Percentiles rank a stretch among this genome's conserved stretches.
Conservation (phyloP, 768 basidiomycete genomes). For the Pleurotus platypus region DNA sequence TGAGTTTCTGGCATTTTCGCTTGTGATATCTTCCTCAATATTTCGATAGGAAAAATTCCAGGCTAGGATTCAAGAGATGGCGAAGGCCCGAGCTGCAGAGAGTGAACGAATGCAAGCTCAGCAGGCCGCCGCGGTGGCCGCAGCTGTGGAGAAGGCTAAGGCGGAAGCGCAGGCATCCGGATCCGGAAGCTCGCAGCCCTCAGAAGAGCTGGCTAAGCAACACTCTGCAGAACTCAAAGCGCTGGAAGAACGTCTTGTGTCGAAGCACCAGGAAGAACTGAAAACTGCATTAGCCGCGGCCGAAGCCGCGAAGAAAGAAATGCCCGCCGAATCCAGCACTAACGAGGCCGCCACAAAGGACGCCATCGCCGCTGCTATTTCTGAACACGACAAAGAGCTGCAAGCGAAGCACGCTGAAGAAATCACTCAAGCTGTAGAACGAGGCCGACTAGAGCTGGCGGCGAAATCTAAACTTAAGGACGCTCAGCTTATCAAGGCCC, state of each 20-base stretch:
- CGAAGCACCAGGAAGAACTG: constrained; percentile 52
- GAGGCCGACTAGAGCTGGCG: constrained; percentile 60
- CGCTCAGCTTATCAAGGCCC: constrained; percentile 56
- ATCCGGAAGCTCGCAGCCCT: constrained; percentile 16
- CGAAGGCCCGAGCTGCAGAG: constrained; percentile 47
- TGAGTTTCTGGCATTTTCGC: constrained; percentile 14
- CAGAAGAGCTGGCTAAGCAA: constrained; percentile 43
- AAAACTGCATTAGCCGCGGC: constrained; percentile 48
- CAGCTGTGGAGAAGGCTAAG: constrained; percentile 55
- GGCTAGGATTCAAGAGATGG: constrained; percentile 46
- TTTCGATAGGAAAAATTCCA: constrained; percentile 58
- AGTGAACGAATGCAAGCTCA: constrained; percentile 35
- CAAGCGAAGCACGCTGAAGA: constrained; percentile 50
- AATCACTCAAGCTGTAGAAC: constrained; percentile 62
- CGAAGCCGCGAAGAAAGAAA: constrained; percentile 34
- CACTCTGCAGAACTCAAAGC: constrained; percentile 60
- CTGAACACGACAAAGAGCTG: constrained; percentile 43
- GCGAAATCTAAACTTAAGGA: constrained; percentile 71
- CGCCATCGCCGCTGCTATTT: constrained; percentile 46
- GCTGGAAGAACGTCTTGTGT: constrained; percentile 48
- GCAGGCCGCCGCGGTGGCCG: constrained; percentile 48
- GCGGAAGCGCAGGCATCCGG: constrained; percentile 32
- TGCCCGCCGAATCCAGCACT: constrained; percentile 13
- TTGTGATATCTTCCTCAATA: background rate
- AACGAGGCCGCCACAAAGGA: constrained; percentile 26